Evolutionary conservation across 345 rosid species (phyloP).

Genomic region (Eucalyptus albens): DNA sequence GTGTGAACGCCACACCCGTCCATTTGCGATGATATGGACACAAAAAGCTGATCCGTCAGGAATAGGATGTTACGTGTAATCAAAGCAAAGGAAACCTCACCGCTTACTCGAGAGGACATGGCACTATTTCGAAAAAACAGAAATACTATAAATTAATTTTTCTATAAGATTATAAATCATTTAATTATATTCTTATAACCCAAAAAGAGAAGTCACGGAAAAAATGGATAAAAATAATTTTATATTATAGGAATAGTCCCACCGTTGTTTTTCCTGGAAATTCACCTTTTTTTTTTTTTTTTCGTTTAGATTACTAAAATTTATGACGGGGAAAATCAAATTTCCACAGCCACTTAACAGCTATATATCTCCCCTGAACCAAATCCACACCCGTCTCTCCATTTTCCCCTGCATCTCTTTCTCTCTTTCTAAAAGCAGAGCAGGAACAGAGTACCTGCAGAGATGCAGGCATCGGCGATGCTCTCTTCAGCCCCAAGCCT

Average conservation of each 20-base stretch:
- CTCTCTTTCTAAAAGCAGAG: neutral
- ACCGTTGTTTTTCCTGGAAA: neutral
- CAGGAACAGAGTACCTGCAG: neutral
- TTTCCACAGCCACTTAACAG: neutral
- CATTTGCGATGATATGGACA: neutral
- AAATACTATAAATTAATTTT: neutral
- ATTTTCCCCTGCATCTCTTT: neutral
- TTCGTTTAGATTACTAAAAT: neutral
- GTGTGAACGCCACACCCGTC: neutral
- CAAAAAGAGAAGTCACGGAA: neutral
- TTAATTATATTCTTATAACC: neutral
- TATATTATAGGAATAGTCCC: neutral
- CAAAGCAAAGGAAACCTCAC: neutral
- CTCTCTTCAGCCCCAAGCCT: slow-evolving; percentile 13
- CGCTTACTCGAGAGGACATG: neutral
- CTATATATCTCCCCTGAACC: neutral
- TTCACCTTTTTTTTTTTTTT: neutral
- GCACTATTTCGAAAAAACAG: neutral
- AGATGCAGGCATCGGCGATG: neutral
- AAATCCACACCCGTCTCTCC: neutral
- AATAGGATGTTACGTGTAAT: neutral
- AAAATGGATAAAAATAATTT: neutral
- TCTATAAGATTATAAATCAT: neutral
- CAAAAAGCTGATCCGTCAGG: neutral
- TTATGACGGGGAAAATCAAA: neutral